Base-by-base conservation (phyloP, 345 rosid genomes). In the Citrus glauca region DNA sequence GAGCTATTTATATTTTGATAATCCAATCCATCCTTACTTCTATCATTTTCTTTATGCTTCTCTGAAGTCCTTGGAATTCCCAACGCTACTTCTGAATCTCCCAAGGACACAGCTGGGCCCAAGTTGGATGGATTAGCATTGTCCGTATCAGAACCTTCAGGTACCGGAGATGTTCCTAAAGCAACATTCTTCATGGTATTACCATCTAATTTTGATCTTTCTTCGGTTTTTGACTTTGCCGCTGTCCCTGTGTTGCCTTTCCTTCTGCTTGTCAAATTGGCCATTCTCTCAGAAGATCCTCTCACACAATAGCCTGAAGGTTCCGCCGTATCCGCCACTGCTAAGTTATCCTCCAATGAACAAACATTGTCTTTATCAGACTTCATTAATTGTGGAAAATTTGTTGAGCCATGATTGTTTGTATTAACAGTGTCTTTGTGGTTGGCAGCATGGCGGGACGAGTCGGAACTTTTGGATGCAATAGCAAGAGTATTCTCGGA, bases 241-340 rank as follows among this genome's bases (percentile, higher is more conserved):
- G 30, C 20, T 35, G 56, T 80, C 13, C 62, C 63, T 65, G 27
- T 33, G 28, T 25, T 53, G 24, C 35, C 45, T 37, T 60, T 61
- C 28, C 10, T 71, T 48, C 66, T 55, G 56, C 56, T 74, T 72
- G 63, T 62, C 13, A 32, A 55, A 64, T 53, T 48, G 7, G 11
- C 62, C 48, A 67, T 73, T 37, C 66, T 78, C 69, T 16, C 78
- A 63, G 64, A 78, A 72, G 80, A 82, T 66, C 28, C 75, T 59
- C 57, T 69, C 4, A 25, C 77, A 81, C 37, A 32, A 57, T 59
- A 4, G 61, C 66, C 38, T 33, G 81, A 65, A 56, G 45, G 33
- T 79, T 20, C 71, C 69, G 24, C 74, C 45, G 57, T 16, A n/a
- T 19, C 57, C 2, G 20, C 66, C 38, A 75, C 40, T 24, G 30